These are phyloP conservation scores for Wickerhamomyces sydowiorum DNA, from an alignment of 805 yeast species.

Conservation along the genomic window DNA sequence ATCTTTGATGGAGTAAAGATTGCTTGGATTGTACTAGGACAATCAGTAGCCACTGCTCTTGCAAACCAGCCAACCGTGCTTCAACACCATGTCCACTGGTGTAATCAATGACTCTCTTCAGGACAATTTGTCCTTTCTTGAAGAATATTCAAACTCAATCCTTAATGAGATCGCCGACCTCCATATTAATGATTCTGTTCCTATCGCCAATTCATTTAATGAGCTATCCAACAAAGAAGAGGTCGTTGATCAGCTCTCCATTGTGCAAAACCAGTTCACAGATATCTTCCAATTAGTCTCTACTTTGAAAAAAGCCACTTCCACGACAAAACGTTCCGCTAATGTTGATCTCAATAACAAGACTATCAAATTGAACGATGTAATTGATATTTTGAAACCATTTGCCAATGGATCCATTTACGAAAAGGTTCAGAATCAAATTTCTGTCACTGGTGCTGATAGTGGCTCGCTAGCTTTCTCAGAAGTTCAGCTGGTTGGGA, in stretches of 20 bases:
- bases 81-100: slow-evolving; percentile 9
- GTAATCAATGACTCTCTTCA: slow-evolving; percentile 13
- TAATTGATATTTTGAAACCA: slow-evolving; percentile 6
- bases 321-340: not conserved
- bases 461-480: not conserved
- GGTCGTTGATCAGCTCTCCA: not conserved
- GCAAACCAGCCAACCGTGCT: too few relatives aligned
- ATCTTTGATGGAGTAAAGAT: too few relatives aligned
- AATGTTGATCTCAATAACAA: slow-evolving; percentile 5
- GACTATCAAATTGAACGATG: slow-evolving; percentile 5
- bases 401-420: slow-evolving; percentile 8
- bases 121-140: slow-evolving; percentile 7
- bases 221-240: not conserved
- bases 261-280: not conserved
- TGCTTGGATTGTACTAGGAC: too few relatives aligned
- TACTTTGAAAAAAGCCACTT: slow-evolving; percentile 1
- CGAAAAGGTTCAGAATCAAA: not conserved
- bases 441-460: not conserved
- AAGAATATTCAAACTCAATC: slow-evolving; percentile 7
- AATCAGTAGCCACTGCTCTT: too few relatives aligned
- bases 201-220: not conserved
- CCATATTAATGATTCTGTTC: slow-evolving; percentile 3
- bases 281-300: slow-evolving; percentile 1
- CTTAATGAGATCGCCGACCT: slow-evolving; percentile 13
- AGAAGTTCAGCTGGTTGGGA: slow-evolving; percentile 10